Conservation (phyloP, 345 rosid genomes). For the Lepidium africanum region DNA sequence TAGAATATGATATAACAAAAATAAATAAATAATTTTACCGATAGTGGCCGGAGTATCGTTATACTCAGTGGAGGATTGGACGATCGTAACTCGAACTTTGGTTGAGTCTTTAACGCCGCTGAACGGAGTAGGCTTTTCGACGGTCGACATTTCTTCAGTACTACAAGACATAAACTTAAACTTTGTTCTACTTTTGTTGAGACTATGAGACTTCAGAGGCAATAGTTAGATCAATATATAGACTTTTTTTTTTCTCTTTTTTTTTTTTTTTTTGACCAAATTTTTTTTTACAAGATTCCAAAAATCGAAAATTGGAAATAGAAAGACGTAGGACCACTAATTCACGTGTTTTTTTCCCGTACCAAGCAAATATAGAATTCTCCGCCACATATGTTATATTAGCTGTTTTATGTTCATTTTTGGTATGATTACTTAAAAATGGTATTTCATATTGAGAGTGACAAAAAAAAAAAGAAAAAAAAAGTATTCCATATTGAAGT, state of each 20-base stretch:
- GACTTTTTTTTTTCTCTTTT: background rate
- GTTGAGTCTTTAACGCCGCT: conserved; percentile 27
- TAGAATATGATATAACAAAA: background rate
- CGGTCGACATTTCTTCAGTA: background rate
- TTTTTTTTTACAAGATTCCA: background rate
- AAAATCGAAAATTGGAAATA: too few species aligned
- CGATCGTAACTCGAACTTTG: conserved; percentile 65
- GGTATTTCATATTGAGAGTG: too few species aligned
- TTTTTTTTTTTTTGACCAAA: background rate
- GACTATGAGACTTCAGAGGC: background rate
- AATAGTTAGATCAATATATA: background rate
- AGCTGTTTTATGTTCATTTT: too few species aligned
- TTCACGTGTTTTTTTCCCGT: background rate
- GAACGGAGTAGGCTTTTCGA: background rate
- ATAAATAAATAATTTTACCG: background rate
- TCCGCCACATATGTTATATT: too few species aligned
- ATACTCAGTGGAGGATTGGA: conserved; percentile 81
- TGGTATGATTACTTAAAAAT: too few species aligned
- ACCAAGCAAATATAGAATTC: too few species aligned
- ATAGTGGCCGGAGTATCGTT: conserved; percentile 76
- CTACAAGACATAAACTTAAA: background rate
- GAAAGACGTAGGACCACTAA: background rate
- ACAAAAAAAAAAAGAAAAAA: too few species aligned
- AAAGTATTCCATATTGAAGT: too few species aligned
- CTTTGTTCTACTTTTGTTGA: background rate